Evolutionary conservation across 345 rosid species (phyloP).

Genomic region (Aurinia saxatilis): DNA sequence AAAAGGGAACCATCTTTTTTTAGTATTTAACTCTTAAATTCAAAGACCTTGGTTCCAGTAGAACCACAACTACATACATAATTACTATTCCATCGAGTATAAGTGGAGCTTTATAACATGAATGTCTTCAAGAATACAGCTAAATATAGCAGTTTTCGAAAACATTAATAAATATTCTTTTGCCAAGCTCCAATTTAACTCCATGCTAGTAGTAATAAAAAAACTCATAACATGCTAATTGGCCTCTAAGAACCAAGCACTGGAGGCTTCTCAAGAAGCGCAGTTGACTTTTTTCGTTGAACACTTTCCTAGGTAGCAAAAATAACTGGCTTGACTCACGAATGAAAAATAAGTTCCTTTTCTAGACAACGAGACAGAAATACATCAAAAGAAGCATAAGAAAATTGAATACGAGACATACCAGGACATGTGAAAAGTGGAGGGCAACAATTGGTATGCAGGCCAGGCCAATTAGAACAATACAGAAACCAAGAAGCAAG

Average conservation of each 20-base stretch:
- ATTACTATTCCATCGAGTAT: background rate
- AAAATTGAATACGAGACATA: slow-evolving; percentile 26
- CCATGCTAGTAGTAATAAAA: slow-evolving; percentile 7
- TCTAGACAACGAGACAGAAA: background rate
- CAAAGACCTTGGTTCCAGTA: slow-evolving; percentile 8
- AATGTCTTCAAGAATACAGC: slow-evolving; percentile 6
- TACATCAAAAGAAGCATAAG: background rate
- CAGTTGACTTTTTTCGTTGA: background rate
- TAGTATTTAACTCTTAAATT: background rate
- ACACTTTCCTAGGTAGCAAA: background rate
- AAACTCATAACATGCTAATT: slow-evolving; percentile 3
- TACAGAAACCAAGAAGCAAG: slow-evolving; percentile 86
- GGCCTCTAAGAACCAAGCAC: slow-evolving; percentile 5
- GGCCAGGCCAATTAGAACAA: slow-evolving; percentile 75
- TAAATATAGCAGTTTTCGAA: background rate
- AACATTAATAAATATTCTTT: background rate
- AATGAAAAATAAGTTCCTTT: background rate
- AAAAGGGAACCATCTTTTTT: background rate
- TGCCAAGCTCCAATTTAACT: background rate
- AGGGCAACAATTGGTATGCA: slow-evolving; percentile 85
- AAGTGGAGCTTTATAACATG: background rate
- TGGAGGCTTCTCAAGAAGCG: slow-evolving; percentile 1
- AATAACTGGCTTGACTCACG: background rate
- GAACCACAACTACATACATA: background rate
- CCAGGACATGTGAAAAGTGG: slow-evolving; percentile 94